Evolutionary conservation across 1,284 basidiomycete genomes (phyloP), one percentile per base, ranked within the genome.

Genomic region (Trametes polyzona): DNA sequence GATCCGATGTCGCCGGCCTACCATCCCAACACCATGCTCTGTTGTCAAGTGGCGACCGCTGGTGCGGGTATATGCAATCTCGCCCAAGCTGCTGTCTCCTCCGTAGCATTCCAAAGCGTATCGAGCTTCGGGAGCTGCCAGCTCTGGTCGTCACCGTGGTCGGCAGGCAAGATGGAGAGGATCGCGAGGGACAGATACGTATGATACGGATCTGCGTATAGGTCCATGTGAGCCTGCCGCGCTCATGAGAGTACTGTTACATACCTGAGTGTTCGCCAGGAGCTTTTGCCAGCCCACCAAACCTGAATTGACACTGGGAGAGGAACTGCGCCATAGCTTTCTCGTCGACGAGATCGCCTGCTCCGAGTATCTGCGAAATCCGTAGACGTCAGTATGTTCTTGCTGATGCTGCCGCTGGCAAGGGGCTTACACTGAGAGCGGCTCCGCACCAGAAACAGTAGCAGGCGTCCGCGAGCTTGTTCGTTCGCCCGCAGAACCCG

Each of bases 401-500:
- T n/a, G n/a, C n/a, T n/a, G n/a, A n/a, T n/a, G n/a, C n/a, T n/a
- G n/a, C n/a, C n/a, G n/a, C n/a, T 23, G 9, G 32, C 33, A 29
- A 43, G 30, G 17, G 27, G 55, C 81, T 61, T 62, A 94, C 93
- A 64, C 83, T 75, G 7, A 96, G 71, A 1, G 90, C 81, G 4
- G 87, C 94, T 2, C 91, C 89, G 64, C 91, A 92, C 95, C 95
- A 98, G 72, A 96, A 97, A 63, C 91, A 93, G 73, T 98, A 98
- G 71, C 95, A 98, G 1, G 94, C 92, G 67, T 98, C 95, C 11
- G 89, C 84, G 4, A 82, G 78, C 73, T 98, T 98, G 57, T 86
- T 88, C 2, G 93, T 93, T 12, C 95, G 82, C 1, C 95, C 95
- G 64, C 88, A 79, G 69, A 95, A 96, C 0, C 95, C 95, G 0